Conservation (phyloP, 2,329 filamentous ascomycete species). For the Fusarium palustre region DNA sequence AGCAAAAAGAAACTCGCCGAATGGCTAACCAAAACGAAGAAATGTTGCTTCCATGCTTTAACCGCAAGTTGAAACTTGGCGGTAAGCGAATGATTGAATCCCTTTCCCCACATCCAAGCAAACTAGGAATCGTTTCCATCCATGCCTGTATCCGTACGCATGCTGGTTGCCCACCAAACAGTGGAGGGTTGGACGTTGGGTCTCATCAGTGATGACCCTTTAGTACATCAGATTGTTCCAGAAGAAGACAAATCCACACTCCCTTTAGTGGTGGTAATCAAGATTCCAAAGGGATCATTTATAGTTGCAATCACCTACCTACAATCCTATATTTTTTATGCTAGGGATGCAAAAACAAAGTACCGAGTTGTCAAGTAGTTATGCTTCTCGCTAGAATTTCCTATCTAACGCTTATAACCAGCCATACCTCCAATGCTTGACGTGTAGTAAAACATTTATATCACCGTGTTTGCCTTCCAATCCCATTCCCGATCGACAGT, state of each 20-base stretch:
- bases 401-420: background rate
- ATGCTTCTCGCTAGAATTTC: background rate
- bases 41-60: slow-evolving; percentile 3
- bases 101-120: slow-evolving; percentile 7
- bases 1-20: background rate
- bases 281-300: background rate
- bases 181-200: slow-evolving; percentile 5
- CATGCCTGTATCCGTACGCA: background rate
- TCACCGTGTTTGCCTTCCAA: background rate
- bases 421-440: background rate
- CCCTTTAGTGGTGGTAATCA: background rate
- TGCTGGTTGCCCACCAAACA: background rate
- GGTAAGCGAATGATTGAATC: slow-evolving; percentile 8
- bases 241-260: background rate
- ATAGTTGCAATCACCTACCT: background rate
- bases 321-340: background rate
- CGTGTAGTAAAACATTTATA: background rate
- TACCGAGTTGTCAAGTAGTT: background rate
- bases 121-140: slow-evolving; percentile 1
- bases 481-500: background rate
- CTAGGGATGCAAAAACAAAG: background rate
- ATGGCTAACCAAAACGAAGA: background rate
- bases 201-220: background rate
- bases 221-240: background rate
- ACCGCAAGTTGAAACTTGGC: slow-evolving; percentile 3